Percentiles rank a stretch among this genome's conserved stretches.
These are phyloP conservation scores for Sphagnum contortum DNA, from an alignment of 225 moss, liverwort and hornwort species.

Conservation along the genomic window DNA sequence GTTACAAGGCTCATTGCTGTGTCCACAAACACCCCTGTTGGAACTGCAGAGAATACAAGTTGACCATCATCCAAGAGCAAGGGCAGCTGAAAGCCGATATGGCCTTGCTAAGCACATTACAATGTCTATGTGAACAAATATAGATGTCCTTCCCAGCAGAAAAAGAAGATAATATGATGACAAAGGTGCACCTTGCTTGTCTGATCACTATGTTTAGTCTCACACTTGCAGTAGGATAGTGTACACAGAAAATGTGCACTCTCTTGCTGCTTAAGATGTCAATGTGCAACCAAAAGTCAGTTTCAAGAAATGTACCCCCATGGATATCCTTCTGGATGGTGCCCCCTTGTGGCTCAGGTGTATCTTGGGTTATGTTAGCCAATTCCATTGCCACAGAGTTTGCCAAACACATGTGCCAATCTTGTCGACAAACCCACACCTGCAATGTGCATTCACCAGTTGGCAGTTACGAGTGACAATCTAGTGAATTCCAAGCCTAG, in stretches of 20 bases:
- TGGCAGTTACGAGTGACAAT: too few species aligned
- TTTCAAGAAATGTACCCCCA: slow-evolving; percentile 31
- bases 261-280: not conserved
- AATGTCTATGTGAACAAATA: too few species aligned
- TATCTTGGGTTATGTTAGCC: slow-evolving; percentile 39
- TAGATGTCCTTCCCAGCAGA: too few species aligned
- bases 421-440: slow-evolving; percentile 65
- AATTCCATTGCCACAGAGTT: slow-evolving; percentile 57
- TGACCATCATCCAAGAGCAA: too few species aligned
- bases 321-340: slow-evolving; percentile 36
- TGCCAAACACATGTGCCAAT: slow-evolving; percentile 72
- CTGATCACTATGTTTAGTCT: too few species aligned
- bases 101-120: too few species aligned
- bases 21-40: slow-evolving; percentile 64
- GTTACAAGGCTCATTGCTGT: slow-evolving; percentile 44
- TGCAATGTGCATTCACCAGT: slow-evolving; percentile 10
- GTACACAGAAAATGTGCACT: too few species aligned
- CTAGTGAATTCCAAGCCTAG: too few species aligned
- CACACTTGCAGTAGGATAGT: too few species aligned
- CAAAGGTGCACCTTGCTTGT: too few species aligned
- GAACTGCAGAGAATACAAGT: slow-evolving; percentile 26
- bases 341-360: slow-evolving; percentile 51
- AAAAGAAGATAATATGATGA: too few species aligned
- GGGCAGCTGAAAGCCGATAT: too few species aligned
- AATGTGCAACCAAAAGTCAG: not conserved